phyloP scores from a whole-genome alignment of 1,284 basidiomycete species.

The Cystobasidium sp. region DNA sequence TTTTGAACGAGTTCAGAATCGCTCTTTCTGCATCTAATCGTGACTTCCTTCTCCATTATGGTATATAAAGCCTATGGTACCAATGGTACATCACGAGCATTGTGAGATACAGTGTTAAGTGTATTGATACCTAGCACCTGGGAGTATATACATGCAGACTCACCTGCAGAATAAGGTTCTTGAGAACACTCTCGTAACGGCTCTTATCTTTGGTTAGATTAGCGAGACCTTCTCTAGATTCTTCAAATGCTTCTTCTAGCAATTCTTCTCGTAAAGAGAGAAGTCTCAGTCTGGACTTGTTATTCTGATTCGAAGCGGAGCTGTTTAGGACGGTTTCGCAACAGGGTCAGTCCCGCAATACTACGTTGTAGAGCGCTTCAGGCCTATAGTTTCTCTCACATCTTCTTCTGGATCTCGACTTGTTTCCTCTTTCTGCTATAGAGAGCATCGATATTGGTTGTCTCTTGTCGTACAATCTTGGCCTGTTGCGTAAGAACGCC shows the following conservation, averaged over 20 bases:
- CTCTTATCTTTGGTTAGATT: constrained; percentile 71
- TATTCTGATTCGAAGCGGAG: constrained; percentile 92
- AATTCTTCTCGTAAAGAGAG: constrained; percentile 91
- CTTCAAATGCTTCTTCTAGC: constrained; percentile 83
- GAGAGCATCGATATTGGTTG: constrained; percentile 84
- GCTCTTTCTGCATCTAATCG: constrained; percentile 67
- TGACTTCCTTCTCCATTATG: constrained; percentile 72
- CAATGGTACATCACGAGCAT: not conserved
- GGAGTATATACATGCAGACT: constrained; percentile 44
- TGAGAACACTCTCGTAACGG: constrained; percentile 76
- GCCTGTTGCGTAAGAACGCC: constrained; percentile 64
- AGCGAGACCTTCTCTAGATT: constrained; percentile 69
- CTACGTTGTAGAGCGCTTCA: not conserved
- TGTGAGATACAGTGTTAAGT: not conserved
- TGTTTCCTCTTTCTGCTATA: constrained; percentile 94
- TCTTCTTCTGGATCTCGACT: constrained; percentile 89
- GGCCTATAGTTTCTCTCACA: constrained; percentile 64
- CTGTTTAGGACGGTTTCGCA: constrained; percentile 60
- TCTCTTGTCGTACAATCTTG: constrained; percentile 92
- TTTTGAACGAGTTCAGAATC: constrained; percentile 66
- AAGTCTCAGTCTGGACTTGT: constrained; percentile 89
- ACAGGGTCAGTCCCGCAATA: not conserved
- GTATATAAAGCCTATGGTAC: constrained; percentile 62
- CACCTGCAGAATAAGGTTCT: constrained; percentile 80
- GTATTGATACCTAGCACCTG: not conserved